Conservation (phyloP, 2,329 filamentous ascomycete species). For the Hypoxylon sp. region DNA sequence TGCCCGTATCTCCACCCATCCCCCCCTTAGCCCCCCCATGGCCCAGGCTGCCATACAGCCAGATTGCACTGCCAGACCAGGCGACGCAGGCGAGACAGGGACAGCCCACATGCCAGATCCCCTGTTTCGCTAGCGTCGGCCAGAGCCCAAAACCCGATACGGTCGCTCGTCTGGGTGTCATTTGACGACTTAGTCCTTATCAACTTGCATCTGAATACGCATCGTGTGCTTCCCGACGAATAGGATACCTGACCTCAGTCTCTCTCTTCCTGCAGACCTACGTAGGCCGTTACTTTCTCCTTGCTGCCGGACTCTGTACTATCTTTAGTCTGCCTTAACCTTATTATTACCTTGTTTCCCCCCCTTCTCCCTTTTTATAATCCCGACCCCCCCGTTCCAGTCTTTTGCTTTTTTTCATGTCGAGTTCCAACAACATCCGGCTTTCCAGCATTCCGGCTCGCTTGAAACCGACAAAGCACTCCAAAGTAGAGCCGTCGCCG, state of each 20-base stretch:
- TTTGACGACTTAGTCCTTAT: slow-evolving; percentile 11
- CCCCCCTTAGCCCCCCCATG: not conserved
- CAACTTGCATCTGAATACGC: slow-evolving; percentile 4
- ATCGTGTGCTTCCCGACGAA: slow-evolving; percentile 15
- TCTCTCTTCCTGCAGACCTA: slow-evolving; percentile 13
- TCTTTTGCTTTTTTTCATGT: not conserved
- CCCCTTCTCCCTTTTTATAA: not conserved
- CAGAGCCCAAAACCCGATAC: slow-evolving; percentile 10
- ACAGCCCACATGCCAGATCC: too few species aligned
- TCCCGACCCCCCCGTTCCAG: slow-evolving; percentile 4
- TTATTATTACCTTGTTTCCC: not conserved
- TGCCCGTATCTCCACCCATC: not conserved
- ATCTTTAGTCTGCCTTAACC: slow-evolving; percentile 2
- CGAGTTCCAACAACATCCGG: slow-evolving; percentile 35
- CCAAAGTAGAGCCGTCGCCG: slow-evolving; percentile 36
- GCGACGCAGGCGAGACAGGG: too few species aligned
- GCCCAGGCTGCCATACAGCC: too few species aligned
- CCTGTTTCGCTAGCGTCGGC: slow-evolving; percentile 8
- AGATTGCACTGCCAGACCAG: too few species aligned
- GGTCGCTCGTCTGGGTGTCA: slow-evolving; percentile 17
- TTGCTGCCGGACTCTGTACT: not conserved
- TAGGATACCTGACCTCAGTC: slow-evolving; percentile 23
- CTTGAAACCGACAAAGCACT: slow-evolving; percentile 31
- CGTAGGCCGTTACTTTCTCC: not conserved
- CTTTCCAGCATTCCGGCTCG: slow-evolving; percentile 40